Evolutionary conservation across 2,329 filamentous ascomycete genomes (phyloP), one percentile per base, ranked within the genome.

Genomic region (Thielaviopsis euricoi): DNA sequence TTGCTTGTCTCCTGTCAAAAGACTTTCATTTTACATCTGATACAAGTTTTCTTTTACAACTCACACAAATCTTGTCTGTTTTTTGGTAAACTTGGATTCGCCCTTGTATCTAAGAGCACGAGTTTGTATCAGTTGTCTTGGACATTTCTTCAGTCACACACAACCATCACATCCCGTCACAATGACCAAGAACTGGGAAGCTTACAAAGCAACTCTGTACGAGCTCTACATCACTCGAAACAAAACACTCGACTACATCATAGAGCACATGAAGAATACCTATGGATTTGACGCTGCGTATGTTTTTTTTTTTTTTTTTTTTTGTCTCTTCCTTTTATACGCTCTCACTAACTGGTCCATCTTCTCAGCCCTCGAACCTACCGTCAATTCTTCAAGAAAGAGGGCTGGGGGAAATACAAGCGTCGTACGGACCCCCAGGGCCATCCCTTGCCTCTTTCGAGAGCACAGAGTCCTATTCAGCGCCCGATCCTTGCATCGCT

Each of bases 381-480:
- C 62, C 68, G 74, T 21, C 73, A 74, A n/a, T 69, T 73, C 43
- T 70, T 78, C 61, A 69, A 73, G 23, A 68, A 65, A 59, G 78
- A 76, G 76, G 63, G 67, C 3, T 62, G 76, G 49, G 65, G 66
- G 62, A 78, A 78, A 64, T 78, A 78, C 64, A 74, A 67, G 61
- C 67, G 66, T 54, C 66, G 66, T 10, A 9, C 15, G 10, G 19
- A 22, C 21, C 22, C 26, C 26, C 29, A 25, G 9, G 6, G 26
- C 22, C 5, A 29, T 7, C 19, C 12, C 2, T 9, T 37, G 17
- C 7, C 17, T 9, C 29, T 52, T 15, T n/a, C n/a, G n/a, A n/a
- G n/a, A n/a, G n/a, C n/a, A n/a, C n/a, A n/a, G n/a, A n/a, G n/a
- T n/a, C n/a, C n/a, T n/a, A n/a, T n/a, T n/a, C n/a, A n/a, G n/a